Base-by-base conservation (phyloP, 192 early-diverging fungal species). In the Coemansia erecta region DNA sequence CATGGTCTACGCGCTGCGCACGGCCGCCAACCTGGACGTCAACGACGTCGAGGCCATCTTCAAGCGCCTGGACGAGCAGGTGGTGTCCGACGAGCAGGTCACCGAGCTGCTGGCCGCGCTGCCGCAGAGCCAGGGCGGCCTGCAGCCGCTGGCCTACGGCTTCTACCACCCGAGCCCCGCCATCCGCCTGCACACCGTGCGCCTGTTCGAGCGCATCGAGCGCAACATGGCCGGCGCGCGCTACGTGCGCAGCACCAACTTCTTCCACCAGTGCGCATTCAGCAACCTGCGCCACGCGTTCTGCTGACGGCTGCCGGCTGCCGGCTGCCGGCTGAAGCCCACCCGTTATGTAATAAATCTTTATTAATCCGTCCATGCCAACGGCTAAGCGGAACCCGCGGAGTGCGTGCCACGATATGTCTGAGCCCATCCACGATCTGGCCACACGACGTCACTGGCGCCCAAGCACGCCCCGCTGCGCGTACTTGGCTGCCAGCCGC, bases 81-180 rank as follows among this genome's bases (percentile, higher is more conserved):
- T 92, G 43, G 70, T 83, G 0, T 85, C 85, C 13, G 89, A 94
- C 42, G 80, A 87, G 9, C 88, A 93, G 65, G 84, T 96, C 17
- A 86, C 87, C 39, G 91, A 96, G 64, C 62, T 83, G 28, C 53
- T 95, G 51, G 84, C 89, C 0, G 75, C 82, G 58, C 62, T 92
- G 23, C 91, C 92, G 23, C 85, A 90, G 48, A 85, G 85, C 52
- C 85, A 90, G 63, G 94, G 92, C 13, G 91, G 92, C 12, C 66
- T 93, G 49, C 83, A 86, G 53, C 89, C 89, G 39, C 62, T 96
- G n/a, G 89, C 88, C 15, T 77, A 83, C 33, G 94, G 94, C 7
- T 79, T 94, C 46, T 93, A 90, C 68, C 88, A 91, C 60, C 86
- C 87, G 7, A 76, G 87, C 18, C 72, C 80, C 14, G 82, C 74